These are phyloP conservation scores for Aspergillus steynii DNA, from an alignment of 495 filamentous ascomycete genomes.

Conservation along the genomic window DNA sequence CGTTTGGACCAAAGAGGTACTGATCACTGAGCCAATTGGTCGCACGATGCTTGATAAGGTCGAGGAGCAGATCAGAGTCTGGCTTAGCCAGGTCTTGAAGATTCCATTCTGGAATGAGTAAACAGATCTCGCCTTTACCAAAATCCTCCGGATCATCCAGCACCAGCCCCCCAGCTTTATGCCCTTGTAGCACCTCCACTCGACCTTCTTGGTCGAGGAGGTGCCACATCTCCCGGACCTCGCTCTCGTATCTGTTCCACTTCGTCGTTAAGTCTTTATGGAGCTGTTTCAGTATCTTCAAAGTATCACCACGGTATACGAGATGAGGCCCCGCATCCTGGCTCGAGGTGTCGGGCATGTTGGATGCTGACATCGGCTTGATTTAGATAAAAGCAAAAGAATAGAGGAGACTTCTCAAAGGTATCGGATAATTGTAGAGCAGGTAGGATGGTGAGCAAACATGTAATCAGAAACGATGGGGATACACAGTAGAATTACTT, in stretches of 20 bases:
- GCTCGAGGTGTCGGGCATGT: too few relatives aligned
- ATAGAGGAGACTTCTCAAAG: too few relatives aligned
- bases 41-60: conserved; percentile 32
- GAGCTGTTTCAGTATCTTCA: background rate
- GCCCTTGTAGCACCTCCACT: background rate
- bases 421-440: too few relatives aligned
- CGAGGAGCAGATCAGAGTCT: conserved; percentile 30
- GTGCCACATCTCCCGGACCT: conserved; percentile 2
- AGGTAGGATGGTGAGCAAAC: too few relatives aligned
- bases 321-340: background rate
- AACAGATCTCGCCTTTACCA: conserved; percentile 23
- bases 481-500: too few relatives aligned
- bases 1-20: background rate
- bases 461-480: too few relatives aligned
- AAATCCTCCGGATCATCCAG: background rate
- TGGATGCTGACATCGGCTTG: too few relatives aligned
- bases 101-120: conserved; percentile 39
- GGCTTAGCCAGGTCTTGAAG: conserved; percentile 32
- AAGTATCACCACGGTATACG: background rate
- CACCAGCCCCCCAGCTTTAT: background rate
- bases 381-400: too few relatives aligned
- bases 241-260: background rate
- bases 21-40: conserved; percentile 3
- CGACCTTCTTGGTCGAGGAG: background rate
- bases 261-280: background rate